These are phyloP conservation scores for Cicer cuneatum DNA, from an alignment of 306 rosid species.

Conservation along the genomic window DNA sequence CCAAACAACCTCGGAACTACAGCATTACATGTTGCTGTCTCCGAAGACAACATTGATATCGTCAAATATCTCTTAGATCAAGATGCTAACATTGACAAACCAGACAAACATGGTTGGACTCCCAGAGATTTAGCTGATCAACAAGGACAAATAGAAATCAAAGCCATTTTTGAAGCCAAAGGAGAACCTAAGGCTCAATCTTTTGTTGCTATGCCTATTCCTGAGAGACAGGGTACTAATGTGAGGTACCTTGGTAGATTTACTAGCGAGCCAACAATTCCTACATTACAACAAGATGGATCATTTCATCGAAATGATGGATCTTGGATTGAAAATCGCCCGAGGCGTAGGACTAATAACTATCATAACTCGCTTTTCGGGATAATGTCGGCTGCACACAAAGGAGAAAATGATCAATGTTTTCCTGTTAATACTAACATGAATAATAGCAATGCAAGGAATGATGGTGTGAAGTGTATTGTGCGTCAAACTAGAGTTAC, in stretches of 20 bases:
- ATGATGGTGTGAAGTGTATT: constrained; percentile 34
- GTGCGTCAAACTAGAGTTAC: constrained; percentile 56
- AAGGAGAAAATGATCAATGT: constrained; percentile 55
- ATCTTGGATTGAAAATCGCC: constrained; percentile 55
- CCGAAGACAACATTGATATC: constrained; percentile 65
- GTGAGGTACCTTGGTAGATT: constrained; percentile 65
- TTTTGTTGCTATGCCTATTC: constrained; percentile 44
- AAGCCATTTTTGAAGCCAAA: constrained; percentile 56
- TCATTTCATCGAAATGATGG: constrained; percentile 53
- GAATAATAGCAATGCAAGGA: constrained; percentile 22
- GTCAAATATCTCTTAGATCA: constrained; percentile 67
- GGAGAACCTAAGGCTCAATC: constrained; percentile 54
- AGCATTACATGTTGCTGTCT: constrained; percentile 81
- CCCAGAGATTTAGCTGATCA: constrained; percentile 84
- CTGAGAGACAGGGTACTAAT: constrained; percentile 49
- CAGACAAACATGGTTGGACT: constrained; percentile 72
- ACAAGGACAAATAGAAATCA: constrained; percentile 76
- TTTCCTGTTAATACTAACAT: constrained; percentile 27
- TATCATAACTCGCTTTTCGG: constrained; percentile 83
- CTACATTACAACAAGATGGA: constrained; percentile 47
- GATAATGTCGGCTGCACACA: constrained; percentile 72
- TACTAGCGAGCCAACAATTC: constrained; percentile 78
- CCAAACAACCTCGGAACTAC: constrained; percentile 58
- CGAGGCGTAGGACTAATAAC: constrained; percentile 69
- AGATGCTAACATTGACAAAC: constrained; percentile 71